These are phyloP conservation scores for Lactarius indigo DNA, from an alignment of 768 basidiomycete species.

Conservation along the genomic window DNA sequence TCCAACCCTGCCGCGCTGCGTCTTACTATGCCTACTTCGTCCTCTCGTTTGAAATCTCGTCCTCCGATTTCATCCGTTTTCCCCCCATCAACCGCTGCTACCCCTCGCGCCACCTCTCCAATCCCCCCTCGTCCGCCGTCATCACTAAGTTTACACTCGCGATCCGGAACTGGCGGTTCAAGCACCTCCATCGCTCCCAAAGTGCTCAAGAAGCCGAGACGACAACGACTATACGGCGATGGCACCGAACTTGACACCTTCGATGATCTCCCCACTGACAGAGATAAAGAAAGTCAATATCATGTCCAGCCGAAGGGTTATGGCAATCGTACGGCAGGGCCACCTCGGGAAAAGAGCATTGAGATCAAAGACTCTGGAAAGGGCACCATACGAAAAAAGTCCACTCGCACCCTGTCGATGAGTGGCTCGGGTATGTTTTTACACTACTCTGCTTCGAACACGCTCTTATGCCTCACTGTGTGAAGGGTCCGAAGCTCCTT, in stretches of 20 bases:
- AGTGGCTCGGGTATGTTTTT: conserved; percentile 34
- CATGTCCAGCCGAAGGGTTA: conserved; percentile 71
- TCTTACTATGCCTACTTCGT: conserved; percentile 82
- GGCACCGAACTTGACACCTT: conserved; percentile 88
- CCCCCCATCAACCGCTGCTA: conserved; percentile 39
- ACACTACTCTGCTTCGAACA: conserved; percentile 29
- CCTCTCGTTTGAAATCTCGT: conserved; percentile 65
- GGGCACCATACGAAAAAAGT: conserved; percentile 56
- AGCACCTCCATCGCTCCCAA: conserved; percentile 51
- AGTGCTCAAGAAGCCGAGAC: conserved; percentile 73
- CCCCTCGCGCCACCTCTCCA: conserved; percentile 56
- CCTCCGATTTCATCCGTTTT: conserved; percentile 78
- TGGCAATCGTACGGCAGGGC: conserved; percentile 59
- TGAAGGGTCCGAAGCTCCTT: conserved; percentile 15
- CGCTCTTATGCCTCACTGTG: conserved; percentile 21
- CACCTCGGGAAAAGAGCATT: conserved; percentile 43
- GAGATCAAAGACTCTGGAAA: conserved; percentile 44
- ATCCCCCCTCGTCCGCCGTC: conserved; percentile 57
- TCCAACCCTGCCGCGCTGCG: conserved; percentile 73
- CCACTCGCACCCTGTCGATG: conserved; percentile 44
- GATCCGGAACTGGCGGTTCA: conserved; percentile 32
- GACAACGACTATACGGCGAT: conserved; percentile 72
- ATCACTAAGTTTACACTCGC: conserved; percentile 42
- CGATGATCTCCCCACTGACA: conserved; percentile 83
- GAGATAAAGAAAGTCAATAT: conserved; percentile 74